Evolutionary conservation across 2,329 filamentous ascomycete genomes (phyloP), one percentile per base, ranked within the genome.

Genomic region (Fusarium multiceps): DNA sequence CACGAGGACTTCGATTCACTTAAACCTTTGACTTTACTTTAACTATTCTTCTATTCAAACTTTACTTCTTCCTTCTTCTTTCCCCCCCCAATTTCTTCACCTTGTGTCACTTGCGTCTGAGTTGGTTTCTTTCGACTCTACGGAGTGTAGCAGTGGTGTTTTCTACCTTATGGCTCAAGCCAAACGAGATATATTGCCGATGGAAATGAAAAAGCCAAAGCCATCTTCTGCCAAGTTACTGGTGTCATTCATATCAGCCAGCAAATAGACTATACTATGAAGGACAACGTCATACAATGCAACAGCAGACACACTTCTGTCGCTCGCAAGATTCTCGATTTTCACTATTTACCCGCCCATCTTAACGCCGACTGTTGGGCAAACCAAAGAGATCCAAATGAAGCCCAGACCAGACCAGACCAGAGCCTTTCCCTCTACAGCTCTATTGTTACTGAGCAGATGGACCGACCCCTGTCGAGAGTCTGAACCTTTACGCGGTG

Each of bases 301-400:
- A 47, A 40, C 13, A 32, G 28, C 20, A 37, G 65, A 69, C 60
- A 63, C 50, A 58, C 50, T 56, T 51, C 42, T 32, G 3, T 28
- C 49, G 32, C 8, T 16, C 21, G 27, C 59, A 57, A 20, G 34
- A 47, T 41, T 47, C 67, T 63, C 60, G 46, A 32, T 45, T 66
- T 68, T 54, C 25, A 55, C 40, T 25, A 49, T 59, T 53, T 43
- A 66, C 37, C 48, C 55, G 72, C 72, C 72, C 72, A 72, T 74
- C 72, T 73, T 70, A 74, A 74, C 70, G 72, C 72, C 72, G 72
- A 74, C 40, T 74, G 72, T 74, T 74, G 72, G 72, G 72, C 72
- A 62, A 30, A 56, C 58, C 49, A 46, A 46, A 37, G 62, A 37
- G 42, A 37, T 54, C 72, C 69, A 64, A 42, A 69, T 41, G 71